phyloP scores from a whole-genome alignment of 352 stramenopile genomes.

The Pythium guiyangense region DNA sequence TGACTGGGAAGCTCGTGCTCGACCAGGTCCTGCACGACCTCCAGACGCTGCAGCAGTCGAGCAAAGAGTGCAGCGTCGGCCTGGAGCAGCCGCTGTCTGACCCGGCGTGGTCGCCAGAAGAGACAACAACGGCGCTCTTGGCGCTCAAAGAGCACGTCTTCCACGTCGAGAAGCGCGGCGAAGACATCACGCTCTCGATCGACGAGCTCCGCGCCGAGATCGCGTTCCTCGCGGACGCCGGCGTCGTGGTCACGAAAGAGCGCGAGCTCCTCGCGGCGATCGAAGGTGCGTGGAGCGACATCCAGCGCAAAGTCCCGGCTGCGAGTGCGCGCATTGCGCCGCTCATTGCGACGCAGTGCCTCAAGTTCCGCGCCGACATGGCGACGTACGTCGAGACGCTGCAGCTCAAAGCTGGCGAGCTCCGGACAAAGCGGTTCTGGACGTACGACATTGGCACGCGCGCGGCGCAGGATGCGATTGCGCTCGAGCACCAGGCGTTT shows the following conservation, averaged over 20 bases:
- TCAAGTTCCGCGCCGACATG: slow-evolving; percentile 76
- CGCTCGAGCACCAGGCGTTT: slow-evolving; percentile 17
- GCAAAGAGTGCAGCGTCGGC: slow-evolving; percentile 61
- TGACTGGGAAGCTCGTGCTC: slow-evolving; percentile 77
- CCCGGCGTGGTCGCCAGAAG: slow-evolving; percentile 46
- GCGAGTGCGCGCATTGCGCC: slow-evolving; percentile 64
- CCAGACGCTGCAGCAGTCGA: slow-evolving; percentile 51
- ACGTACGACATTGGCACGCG: slow-evolving; percentile 40
- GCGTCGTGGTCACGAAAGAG: slow-evolving; percentile 50
- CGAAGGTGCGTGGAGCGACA: slow-evolving; percentile 58
- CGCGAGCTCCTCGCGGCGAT: slow-evolving; percentile 43
- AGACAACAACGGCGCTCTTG: slow-evolving; percentile 63
- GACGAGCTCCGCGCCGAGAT: slow-evolving; percentile 67
- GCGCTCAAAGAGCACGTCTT: slow-evolving; percentile 76
- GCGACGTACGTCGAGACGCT: slow-evolving; percentile 80
- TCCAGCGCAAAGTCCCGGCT: slow-evolving; percentile 56
- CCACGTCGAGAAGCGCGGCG: slow-evolving; percentile 68
- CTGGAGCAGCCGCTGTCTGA: slow-evolving; percentile 68
- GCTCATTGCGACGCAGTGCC: slow-evolving; percentile 47
- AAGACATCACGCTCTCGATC: slow-evolving; percentile 54
- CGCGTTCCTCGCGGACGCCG: slow-evolving; percentile 55
- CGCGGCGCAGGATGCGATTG: slow-evolving; percentile 35
- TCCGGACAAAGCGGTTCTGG: slow-evolving; percentile 67
- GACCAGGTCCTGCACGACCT: slow-evolving; percentile 69
- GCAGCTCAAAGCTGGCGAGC: slow-evolving; percentile 37